These are phyloP conservation scores for Orbilia blumenaviensis DNA, from an alignment of 2,329 filamentous ascomycete species.

Conservation along the genomic window DNA sequence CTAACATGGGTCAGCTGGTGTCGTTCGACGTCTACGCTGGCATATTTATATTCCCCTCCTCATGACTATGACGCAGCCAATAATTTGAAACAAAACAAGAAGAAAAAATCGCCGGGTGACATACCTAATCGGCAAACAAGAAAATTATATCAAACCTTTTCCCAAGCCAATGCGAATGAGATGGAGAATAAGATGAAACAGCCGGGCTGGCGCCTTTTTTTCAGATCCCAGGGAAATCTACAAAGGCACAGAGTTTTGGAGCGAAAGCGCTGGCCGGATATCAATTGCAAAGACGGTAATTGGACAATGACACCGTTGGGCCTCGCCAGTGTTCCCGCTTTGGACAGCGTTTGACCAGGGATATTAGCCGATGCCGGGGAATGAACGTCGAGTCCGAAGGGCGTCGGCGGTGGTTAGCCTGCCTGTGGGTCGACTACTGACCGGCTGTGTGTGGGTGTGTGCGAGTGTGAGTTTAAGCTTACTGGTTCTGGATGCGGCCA, in stretches of 20 bases:
- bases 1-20: background rate
- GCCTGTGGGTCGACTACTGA: too few species aligned
- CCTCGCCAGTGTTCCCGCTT: conserved; percentile 41
- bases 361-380: conserved; percentile 53
- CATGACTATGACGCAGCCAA: background rate
- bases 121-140: conserved; percentile 14
- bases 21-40: background rate
- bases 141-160: background rate
- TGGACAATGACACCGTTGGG: conserved; percentile 22
- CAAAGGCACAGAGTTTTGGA: background rate
- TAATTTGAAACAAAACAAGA: background rate
- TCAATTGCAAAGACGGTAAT: conserved; percentile 43
- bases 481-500: conserved; percentile 33
- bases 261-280: conserved; percentile 32
- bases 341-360: conserved; percentile 36
- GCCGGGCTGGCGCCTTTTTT: background rate
- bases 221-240: background rate
- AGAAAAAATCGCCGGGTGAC: conserved; percentile 21
- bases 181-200: conserved; percentile 1
- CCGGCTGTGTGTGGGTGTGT: background rate
- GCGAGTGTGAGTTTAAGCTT: background rate
- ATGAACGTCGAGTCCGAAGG: conserved; percentile 43
- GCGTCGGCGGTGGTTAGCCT: conserved; percentile 1
- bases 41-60: conserved; percentile 9
- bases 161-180: background rate